phyloP scores from a whole-genome alignment of 2,329 filamentous ascomycete genomes.

The Zasmidium angulare region DNA sequence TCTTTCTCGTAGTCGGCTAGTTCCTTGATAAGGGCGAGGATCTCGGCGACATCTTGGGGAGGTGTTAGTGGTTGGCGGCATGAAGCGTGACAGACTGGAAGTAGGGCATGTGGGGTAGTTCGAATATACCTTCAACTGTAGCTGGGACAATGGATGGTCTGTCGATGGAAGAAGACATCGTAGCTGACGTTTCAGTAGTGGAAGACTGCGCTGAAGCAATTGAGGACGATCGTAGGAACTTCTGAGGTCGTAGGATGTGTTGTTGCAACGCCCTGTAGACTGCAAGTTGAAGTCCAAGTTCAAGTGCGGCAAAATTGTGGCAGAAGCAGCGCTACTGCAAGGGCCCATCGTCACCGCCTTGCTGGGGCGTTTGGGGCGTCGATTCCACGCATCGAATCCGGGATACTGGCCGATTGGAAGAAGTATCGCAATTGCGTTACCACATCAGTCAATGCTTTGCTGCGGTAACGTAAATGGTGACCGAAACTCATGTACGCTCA shows the following conservation, averaged over 20 bases:
- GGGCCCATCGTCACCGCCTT: not conserved
- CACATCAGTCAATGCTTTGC: too few relatives aligned
- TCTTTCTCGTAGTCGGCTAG: conserved; percentile 87
- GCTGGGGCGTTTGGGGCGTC: not conserved
- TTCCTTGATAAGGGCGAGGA: conserved; percentile 78
- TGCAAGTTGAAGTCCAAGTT: not conserved
- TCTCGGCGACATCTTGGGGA: conserved; percentile 73
- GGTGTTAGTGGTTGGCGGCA: too few relatives aligned
- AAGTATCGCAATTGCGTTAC: not conserved
- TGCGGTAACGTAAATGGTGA: too few relatives aligned
- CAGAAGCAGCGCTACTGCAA: not conserved
- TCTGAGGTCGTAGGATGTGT: not conserved
- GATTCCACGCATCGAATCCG: not conserved
- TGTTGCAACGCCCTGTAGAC: not conserved
- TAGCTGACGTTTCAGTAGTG: not conserved
- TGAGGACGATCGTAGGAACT: not conserved
- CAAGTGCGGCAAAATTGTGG: not conserved
- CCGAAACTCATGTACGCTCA: not conserved
- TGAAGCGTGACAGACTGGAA: too few relatives aligned
- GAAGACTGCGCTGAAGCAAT: not conserved
- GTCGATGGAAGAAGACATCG: conserved; percentile 3
- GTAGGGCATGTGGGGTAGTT: not conserved
- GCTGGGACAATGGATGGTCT: conserved; percentile 55
- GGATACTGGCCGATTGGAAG: not conserved
- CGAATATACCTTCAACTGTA: conserved; percentile 46